These are phyloP conservation scores for Fusarium piperis DNA, from an alignment of 2,329 filamentous ascomycete species.

Conservation along the genomic window DNA sequence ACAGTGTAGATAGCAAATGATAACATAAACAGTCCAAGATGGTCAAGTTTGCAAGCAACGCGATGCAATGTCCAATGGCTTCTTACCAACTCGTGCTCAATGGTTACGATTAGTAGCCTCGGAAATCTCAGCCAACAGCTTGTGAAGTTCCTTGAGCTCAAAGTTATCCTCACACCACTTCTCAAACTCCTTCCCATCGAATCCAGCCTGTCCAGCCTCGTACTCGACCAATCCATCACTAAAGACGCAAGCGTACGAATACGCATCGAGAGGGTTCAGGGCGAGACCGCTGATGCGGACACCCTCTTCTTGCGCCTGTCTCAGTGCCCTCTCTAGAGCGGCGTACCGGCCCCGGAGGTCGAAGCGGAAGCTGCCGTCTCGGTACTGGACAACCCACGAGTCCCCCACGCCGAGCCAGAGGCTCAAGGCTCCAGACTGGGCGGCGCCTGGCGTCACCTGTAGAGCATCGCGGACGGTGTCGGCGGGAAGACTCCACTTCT, in stretches of 20 bases:
- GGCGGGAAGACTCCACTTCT: slow-evolving; percentile 29
- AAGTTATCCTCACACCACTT: slow-evolving; percentile 32
- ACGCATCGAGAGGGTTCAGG: slow-evolving; percentile 19
- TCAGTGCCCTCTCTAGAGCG: neutral
- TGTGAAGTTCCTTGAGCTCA: neutral
- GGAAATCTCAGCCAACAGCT: neutral
- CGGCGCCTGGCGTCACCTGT: slow-evolving; percentile 6
- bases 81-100: neutral
- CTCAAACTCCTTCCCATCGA: slow-evolving; percentile 22
- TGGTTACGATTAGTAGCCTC: neutral
- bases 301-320: neutral
- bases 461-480: slow-evolving; percentile 3
- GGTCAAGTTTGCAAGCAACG: neutral
- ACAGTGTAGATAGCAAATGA: neutral
- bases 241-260: slow-evolving; percentile 26
- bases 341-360: slow-evolving; percentile 30
- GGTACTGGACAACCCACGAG: slow-evolving; percentile 39
- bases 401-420: slow-evolving; percentile 35
- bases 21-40: neutral
- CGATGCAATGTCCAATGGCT: neutral
- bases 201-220: slow-evolving; percentile 5
- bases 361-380: slow-evolving; percentile 22
- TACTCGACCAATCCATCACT: slow-evolving; percentile 21
- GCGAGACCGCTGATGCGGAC: slow-evolving; percentile 23
- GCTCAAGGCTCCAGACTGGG: slow-evolving; percentile 9